phyloP scores from a whole-genome alignment of 108 stramenopile genomes.

The Cylindrotheca closterium region DNA sequence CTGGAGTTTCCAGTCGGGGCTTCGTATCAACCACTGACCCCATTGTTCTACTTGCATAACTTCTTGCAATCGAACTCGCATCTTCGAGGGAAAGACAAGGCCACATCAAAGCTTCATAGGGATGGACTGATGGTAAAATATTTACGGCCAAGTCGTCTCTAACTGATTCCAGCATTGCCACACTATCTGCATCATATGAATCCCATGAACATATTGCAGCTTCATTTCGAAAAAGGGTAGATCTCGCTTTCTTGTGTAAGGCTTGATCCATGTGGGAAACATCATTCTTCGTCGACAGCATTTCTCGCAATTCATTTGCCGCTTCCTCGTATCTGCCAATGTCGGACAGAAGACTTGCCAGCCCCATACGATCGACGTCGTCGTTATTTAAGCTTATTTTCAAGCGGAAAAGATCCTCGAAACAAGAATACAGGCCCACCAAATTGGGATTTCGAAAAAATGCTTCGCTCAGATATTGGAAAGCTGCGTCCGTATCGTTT shows the following conservation, averaged over 20 bases:
- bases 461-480: conserved; percentile 30
- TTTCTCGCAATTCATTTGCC: conserved; percentile 27
- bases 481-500: conserved; percentile 28
- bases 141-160: neutral
- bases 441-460: conserved; percentile 33
- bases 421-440: conserved; percentile 7
- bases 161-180: conserved; percentile 23
- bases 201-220: conserved; percentile 54
- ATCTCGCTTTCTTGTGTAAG: conserved; percentile 22
- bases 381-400: conserved; percentile 32
- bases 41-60: conserved; percentile 41
- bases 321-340: conserved; percentile 50
- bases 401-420: conserved; percentile 33
- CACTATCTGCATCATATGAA: conserved; percentile 35
- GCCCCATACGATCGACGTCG: conserved; percentile 49
- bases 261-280: neutral
- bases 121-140: conserved; percentile 35
- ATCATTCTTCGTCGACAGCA: neutral
- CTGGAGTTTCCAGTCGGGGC: neutral
- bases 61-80: conserved; percentile 40
- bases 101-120: conserved; percentile 58
- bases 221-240: conserved; percentile 45
- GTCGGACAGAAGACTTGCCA: conserved; percentile 49
- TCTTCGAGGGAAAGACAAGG: conserved; percentile 45
- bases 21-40: conserved; percentile 17